Evolutionary conservation across 306 rosid species (phyloP), one percentile per base, ranked within the genome.

Genomic region (Sindora glabra): DNA sequence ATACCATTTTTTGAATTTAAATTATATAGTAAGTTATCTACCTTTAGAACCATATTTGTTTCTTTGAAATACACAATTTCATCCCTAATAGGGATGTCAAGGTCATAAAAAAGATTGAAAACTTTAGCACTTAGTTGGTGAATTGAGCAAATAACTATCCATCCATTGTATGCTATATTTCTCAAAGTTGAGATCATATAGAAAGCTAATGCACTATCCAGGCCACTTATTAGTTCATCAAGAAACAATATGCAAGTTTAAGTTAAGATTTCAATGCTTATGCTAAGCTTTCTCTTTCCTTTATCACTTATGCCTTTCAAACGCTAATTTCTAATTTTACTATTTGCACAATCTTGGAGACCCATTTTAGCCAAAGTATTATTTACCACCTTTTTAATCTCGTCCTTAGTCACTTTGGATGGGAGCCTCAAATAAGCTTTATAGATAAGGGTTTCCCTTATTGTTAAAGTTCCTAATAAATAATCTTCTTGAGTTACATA

Each of bases 201-300:
- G 81, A 81, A 83, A 29, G 95, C 82, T 1, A 92, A 70, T 40
- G 97, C 95, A 67, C 97, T 79, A 64, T 89, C 95, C 10, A 89
- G 86, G 22, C 97, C 97, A 67, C 79, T 81, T 0, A 95, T 89
- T 4, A 95, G 92, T 67, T 89, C 97, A 58, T 89, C 95, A 33
- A 89, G 86, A 75, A 89, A 76, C 62, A 89, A 47, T 13, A 86
- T 74, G 59, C 58, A 27, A 1, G 89, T 92, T 50, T 77, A 79
- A 36, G 87, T 84, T 3, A 86, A 71, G 56, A 84, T 84, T 58
- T 86, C 95, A 39, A 86, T 67, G 5, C 81, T 85, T 66, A 89
- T 86, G 84, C 92, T 80, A 17, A 89, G 69, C 38, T 89, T 83
- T 56, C 81, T 89, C 79, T 78, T 86, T 75, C 86, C 95, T 26